Conservation (phyloP, 2,329 filamentous ascomycete genomes). For the Scytalidium lignicola region DNA sequence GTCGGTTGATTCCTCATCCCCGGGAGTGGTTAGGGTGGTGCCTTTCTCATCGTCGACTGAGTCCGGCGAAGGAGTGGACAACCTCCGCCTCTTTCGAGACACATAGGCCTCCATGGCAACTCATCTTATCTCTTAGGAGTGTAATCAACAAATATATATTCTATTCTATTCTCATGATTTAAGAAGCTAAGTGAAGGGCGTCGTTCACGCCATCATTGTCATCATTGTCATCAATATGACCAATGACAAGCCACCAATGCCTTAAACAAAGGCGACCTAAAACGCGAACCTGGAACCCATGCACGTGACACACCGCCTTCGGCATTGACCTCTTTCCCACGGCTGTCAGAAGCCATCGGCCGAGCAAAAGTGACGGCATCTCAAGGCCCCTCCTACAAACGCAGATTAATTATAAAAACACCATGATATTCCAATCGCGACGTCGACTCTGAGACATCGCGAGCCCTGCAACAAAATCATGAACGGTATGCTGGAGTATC, state of each 20-base stretch:
- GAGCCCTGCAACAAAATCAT: background rate
- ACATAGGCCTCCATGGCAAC: slow-evolving; percentile 53
- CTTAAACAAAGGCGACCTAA: background rate
- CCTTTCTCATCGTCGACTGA: background rate
- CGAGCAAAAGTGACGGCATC: background rate
- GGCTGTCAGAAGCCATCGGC: slow-evolving; percentile 1
- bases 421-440: background rate
- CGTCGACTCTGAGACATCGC: background rate
- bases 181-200: no score
- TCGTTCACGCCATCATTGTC: background rate
- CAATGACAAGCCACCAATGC: background rate
- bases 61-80: slow-evolving; percentile 14
- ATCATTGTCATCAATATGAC: background rate
- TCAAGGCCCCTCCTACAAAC: background rate
- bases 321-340: background rate
- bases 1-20: slow-evolving; percentile 78
- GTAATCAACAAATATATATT: no score
- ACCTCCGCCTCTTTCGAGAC: slow-evolving; percentile 47
- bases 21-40: slow-evolving; percentile 17
- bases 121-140: slow-evolving; percentile 3
- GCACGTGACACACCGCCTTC: slow-evolving; percentile 3
- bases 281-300: background rate
- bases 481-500: slow-evolving; percentile 77
- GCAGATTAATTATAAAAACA: background rate
- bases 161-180: no score